Percentiles rank a stretch among this genome's conserved stretches.
phyloP scores from a whole-genome alignment of 768 basidiomycete genomes.

The Pholiota microspora region DNA sequence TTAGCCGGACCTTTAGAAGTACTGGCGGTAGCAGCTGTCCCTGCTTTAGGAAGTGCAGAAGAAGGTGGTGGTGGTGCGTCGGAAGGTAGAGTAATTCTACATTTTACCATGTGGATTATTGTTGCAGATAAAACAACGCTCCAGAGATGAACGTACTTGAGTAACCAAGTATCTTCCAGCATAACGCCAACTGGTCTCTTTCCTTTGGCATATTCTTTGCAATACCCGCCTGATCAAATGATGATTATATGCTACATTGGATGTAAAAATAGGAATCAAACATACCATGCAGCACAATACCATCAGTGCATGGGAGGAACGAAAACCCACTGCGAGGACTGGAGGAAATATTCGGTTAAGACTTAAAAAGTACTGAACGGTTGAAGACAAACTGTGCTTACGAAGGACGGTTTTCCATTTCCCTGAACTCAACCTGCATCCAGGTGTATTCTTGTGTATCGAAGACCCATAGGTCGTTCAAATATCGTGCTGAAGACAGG shows the following conservation, averaged over 20 bases:
- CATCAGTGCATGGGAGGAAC: slow-evolving; percentile 74
- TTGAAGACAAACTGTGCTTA: too few relatives aligned
- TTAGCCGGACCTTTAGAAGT: slow-evolving; percentile 16
- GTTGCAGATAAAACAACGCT: background rate
- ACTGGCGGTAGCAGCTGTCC: background rate
- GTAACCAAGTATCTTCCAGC: slow-evolving; percentile 88
- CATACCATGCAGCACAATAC: slow-evolving; percentile 75
- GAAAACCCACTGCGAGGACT: slow-evolving; percentile 84
- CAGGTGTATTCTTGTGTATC: slow-evolving; percentile 87
- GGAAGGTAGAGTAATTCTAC: slow-evolving; percentile 23
- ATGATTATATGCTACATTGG: background rate
- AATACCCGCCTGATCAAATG: slow-evolving; percentile 73
- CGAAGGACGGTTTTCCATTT: slow-evolving; percentile 74
- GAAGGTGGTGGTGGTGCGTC: slow-evolving; percentile 11
- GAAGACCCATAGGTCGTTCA: slow-evolving; percentile 84
- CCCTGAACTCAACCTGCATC: slow-evolving; percentile 72
- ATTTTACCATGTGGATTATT: too few relatives aligned
- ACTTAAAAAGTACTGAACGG: too few relatives aligned
- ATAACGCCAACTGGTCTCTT: slow-evolving; percentile 85
- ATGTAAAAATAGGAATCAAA: background rate
- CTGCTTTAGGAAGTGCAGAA: slow-evolving; percentile 14
- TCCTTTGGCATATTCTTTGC: slow-evolving; percentile 85
- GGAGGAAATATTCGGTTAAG: background rate
- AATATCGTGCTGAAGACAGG: slow-evolving; percentile 62
- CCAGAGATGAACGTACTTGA: slow-evolving; percentile 48